These are phyloP conservation scores for Acanthamoeba sp. DNA, from an alignment of 208 protist genomes.

Conservation along the genomic window DNA sequence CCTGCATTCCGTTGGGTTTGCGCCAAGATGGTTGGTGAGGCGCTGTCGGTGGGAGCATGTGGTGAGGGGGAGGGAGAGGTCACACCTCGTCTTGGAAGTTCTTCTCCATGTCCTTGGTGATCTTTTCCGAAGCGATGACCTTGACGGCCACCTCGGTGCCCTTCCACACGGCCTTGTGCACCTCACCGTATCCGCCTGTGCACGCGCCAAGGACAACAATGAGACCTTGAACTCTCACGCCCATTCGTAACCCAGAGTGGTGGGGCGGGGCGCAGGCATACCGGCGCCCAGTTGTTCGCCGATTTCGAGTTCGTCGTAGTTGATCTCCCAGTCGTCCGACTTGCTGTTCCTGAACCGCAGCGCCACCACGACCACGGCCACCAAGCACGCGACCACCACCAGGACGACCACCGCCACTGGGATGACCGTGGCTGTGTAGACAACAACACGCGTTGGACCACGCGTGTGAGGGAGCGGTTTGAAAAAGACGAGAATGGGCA, in stretches of 20 bases:
- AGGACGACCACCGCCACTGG: not conserved
- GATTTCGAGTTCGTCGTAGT: conserved; percentile 26
- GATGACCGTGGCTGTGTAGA: not conserved
- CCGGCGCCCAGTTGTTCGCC: not conserved
- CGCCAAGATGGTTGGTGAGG: no score
- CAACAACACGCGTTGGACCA: no score
- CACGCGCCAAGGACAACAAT: no score
- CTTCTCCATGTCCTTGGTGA: not conserved
- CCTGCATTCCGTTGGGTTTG: not conserved
- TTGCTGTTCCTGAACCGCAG: not conserved
- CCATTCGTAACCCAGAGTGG: no score
- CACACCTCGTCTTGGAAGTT: not conserved
- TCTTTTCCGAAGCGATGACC: not conserved
- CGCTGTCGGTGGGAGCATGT: no score
- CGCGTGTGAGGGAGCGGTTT: not conserved
- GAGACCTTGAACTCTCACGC: no score
- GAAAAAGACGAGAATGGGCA: not conserved
- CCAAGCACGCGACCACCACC: not conserved
- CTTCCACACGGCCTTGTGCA: not conserved
- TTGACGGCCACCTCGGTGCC: not conserved
- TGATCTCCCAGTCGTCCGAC: conserved; percentile 47
- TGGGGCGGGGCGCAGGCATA: no score
- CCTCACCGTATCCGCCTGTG: not conserved
- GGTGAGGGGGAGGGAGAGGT: no score
- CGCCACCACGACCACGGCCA: not conserved